Evolutionary conservation across 495 filamentous ascomycete genomes (phyloP), one percentile per base, ranked within the genome.

Genomic region (Parathielavia appendiculata): DNA sequence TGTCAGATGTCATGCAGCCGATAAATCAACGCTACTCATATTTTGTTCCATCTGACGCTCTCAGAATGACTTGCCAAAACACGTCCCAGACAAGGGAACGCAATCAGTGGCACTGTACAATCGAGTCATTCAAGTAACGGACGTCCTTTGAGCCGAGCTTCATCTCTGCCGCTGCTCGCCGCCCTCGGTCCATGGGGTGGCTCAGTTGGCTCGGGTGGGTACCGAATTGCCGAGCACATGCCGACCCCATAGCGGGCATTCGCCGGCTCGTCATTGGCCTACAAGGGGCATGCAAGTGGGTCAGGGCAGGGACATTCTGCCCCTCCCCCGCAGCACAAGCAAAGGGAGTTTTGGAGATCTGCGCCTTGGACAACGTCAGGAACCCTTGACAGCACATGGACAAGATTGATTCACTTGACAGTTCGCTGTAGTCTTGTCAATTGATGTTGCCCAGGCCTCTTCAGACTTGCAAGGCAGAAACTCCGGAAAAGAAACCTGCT

Each of bases 221-320:
- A 45, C 61, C 63, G 62, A 70, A 62, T 64, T 65, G 63, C 68
- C 68, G 68, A 70, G 57, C 47, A 38, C 49, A 53, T 54, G 63
- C 68, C 66, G 63, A 52, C 23, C n/a, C 17, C 43, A 19, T 20
- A 52, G n/a, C 20, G 7, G 20, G 26, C 30, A 30, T 2, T 26
- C 13, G 14, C 1, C 34, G 14, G 8, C 20, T n/a, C 34, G 16
- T 13, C 23, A 45, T 51, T 50, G 49, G 47, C 23, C 14, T n/a
- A 20, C 20, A 40, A 45, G 23, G 35, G 23, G 41, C 34, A 32
- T 4, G 14, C 30, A 6, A 38, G 19, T 20, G 11, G 10, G 20
- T 19, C 30, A 1, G 5, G 10, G 11, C 46, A 19, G 44, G 1
- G 26, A 14, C 36, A 16, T 51, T 52, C 10, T 38, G 45, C 55